Evolutionary conservation across 805 yeast genomes (phyloP).

Genomic region (Sporopachydermia quercuum): DNA sequence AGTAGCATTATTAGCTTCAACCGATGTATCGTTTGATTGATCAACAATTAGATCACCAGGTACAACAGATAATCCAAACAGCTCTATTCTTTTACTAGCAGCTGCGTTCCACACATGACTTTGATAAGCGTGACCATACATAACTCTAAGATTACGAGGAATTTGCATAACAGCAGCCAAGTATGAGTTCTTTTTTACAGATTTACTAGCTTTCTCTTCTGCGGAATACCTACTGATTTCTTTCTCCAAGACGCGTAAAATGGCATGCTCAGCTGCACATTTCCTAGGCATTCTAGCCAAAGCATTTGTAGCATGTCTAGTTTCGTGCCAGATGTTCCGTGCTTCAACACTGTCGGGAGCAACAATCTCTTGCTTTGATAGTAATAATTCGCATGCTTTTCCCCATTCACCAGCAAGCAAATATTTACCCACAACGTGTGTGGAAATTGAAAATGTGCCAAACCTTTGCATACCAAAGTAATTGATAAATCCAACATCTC

Average conservation of each 20-base stretch:
- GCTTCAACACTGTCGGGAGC: slow-evolving; percentile 75
- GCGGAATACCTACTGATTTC: slow-evolving; percentile 18
- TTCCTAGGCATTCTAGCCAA: slow-evolving; percentile 70
- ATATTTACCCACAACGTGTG: slow-evolving; percentile 71
- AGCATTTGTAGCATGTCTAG: slow-evolving; percentile 50
- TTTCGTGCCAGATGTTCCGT: slow-evolving; percentile 66
- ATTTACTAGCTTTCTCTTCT: slow-evolving; percentile 28
- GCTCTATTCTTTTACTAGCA: slow-evolving; percentile 58
- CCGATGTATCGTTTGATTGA: slow-evolving; percentile 12
- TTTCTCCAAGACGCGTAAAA: slow-evolving; percentile 45
- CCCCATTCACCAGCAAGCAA: slow-evolving; percentile 66
- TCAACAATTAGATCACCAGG: slow-evolving; percentile 69
- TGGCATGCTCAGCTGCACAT: slow-evolving; percentile 71
- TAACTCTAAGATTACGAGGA: slow-evolving; percentile 81
- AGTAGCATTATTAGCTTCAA: slow-evolving; percentile 14
- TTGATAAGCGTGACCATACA: slow-evolving; percentile 97
- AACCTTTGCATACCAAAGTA: slow-evolving; percentile 98
- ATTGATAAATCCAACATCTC: slow-evolving; percentile 68
- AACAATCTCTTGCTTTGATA: slow-evolving; percentile 76
- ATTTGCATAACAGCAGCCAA: slow-evolving; percentile 74
- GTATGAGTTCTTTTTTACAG: slow-evolving; percentile 38
- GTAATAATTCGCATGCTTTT: slow-evolving; percentile 59
- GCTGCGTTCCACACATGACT: slow-evolving; percentile 89
- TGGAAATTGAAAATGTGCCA: slow-evolving; percentile 88
- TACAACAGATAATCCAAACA: slow-evolving; percentile 55